Evolutionary conservation across 495 filamentous ascomycete species (phyloP).

Genomic region (Trichoderma asperelloides): DNA sequence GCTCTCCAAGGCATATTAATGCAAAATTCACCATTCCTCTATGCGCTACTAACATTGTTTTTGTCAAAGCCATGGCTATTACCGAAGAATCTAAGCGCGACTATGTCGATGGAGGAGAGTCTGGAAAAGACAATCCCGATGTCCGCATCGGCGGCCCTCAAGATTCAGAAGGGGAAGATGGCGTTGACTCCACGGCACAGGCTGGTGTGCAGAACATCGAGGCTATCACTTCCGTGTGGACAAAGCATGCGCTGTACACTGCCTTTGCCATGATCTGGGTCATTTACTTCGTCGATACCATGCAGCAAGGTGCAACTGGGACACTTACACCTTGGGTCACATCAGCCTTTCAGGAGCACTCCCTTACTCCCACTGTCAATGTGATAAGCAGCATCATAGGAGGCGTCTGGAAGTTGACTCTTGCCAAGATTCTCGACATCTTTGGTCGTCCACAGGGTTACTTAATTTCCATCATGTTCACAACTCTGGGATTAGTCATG

Average conservation of each 20-base stretch:
- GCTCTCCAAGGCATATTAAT: too few species aligned
- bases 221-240: conserved; percentile 40
- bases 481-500: conserved; percentile 37
- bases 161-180: not conserved
- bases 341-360: conserved; percentile 37
- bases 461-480: conserved; percentile 28
- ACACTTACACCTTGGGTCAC: conserved; percentile 38
- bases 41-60: not conserved
- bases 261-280: conserved; percentile 39
- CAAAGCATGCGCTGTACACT: conserved; percentile 28
- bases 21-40: too few species aligned
- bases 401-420: conserved; percentile 50
- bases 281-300: conserved; percentile 42
- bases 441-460: conserved; percentile 50
- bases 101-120: not conserved
- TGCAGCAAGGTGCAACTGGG: conserved; percentile 34
- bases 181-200: conserved; percentile 34
- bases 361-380: conserved; percentile 36
- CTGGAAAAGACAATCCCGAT: not conserved
- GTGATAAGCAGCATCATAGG: conserved; percentile 49
- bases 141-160: not conserved
- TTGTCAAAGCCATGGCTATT: not conserved
- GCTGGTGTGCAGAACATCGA: conserved; percentile 41
- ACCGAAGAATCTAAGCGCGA: not conserved
- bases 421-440: conserved; percentile 58